Evolutionary conservation across 345 rosid genomes (phyloP).

Genomic region (Hibiscus mutabilis): DNA sequence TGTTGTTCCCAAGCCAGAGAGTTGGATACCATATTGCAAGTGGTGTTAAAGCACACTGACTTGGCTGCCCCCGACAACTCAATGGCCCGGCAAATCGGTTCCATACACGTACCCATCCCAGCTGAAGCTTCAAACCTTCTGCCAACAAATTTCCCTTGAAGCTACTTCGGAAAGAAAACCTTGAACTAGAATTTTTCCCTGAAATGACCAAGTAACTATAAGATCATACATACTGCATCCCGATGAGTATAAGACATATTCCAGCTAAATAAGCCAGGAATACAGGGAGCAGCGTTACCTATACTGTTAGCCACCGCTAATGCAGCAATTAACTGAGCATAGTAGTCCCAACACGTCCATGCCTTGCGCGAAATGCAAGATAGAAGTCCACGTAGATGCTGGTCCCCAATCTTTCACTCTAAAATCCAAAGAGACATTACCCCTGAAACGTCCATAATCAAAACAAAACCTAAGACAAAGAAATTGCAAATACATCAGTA

Average conservation of each 20-base stretch:
- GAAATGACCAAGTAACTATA: conserved; percentile 9
- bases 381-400: conserved; percentile 93
- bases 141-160: conserved; percentile 66
- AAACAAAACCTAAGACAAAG: conserved; percentile 71
- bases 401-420: conserved; percentile 97
- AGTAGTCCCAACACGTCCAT: conserved; percentile 91
- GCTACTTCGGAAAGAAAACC: conserved; percentile 74
- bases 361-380: conserved; percentile 80
- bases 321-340: conserved; percentile 85
- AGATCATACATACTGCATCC: conserved; percentile 1
- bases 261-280: neutral
- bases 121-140: conserved; percentile 65
- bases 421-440: conserved; percentile 57
- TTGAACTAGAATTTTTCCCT: conserved; percentile 57
- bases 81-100: conserved; percentile 90
- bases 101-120: conserved; percentile 98
- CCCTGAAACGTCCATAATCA: conserved; percentile 63
- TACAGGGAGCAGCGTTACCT: conserved; percentile 29
- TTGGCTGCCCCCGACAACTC: conserved; percentile 64
- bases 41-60: conserved; percentile 85
- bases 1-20: conserved; percentile 72
- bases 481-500: too few species aligned
- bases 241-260: neutral
- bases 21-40: conserved; percentile 62
- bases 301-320: conserved; percentile 78